Percentiles rank a stretch among this genome's conserved stretches.
Evolutionary conservation across 2,329 filamentous ascomycete species (phyloP).

Genomic region (Alternaria gaisen): DNA sequence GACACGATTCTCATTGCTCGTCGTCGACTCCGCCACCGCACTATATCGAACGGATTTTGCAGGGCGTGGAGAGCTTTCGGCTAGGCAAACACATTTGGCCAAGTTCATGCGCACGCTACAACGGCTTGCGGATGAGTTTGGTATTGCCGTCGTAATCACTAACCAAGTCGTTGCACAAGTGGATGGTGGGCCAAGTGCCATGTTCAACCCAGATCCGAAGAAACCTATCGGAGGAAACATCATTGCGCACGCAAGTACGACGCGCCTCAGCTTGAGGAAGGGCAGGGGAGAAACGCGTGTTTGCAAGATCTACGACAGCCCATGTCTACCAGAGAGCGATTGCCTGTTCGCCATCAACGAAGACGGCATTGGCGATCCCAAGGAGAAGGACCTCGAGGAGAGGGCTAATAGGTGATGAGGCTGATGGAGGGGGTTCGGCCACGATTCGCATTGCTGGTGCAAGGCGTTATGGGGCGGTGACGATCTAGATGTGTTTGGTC

Average conservation of each 20-base stretch:
- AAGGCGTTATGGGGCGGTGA: not conserved
- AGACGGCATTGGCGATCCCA: conserved; percentile 94
- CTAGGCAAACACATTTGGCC: conserved; percentile 85
- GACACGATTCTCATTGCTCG: conserved; percentile 92
- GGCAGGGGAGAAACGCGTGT: conserved; percentile 94
- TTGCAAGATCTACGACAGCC: conserved; percentile 99
- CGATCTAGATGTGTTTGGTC: conserved; percentile 16
- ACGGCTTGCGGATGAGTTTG: conserved; percentile 80
- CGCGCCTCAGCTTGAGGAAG: conserved; percentile 92
- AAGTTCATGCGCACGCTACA: conserved; percentile 89
- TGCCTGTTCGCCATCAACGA: conserved; percentile 97
- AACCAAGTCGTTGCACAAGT: conserved; percentile 99
- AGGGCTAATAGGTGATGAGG: conserved; percentile 31
- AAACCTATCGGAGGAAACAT: conserved; percentile 99
- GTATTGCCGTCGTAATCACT: conserved; percentile 97
- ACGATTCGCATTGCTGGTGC: not conserved
- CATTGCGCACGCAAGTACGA: conserved; percentile 96
- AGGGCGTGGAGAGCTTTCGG: conserved; percentile 96
- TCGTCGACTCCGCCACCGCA: conserved; percentile 95
- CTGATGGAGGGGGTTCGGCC: not conserved
- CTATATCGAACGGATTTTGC: conserved; percentile 96
- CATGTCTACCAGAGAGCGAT: conserved; percentile 94
- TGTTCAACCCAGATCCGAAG: conserved; percentile 99
- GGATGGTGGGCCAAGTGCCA: conserved; percentile 91
- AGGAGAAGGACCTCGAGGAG: conserved; percentile 93